These are phyloP conservation scores for Alternaria novae-zelandiae DNA, from an alignment of 2,329 filamentous ascomycete species.

Conservation along the genomic window DNA sequence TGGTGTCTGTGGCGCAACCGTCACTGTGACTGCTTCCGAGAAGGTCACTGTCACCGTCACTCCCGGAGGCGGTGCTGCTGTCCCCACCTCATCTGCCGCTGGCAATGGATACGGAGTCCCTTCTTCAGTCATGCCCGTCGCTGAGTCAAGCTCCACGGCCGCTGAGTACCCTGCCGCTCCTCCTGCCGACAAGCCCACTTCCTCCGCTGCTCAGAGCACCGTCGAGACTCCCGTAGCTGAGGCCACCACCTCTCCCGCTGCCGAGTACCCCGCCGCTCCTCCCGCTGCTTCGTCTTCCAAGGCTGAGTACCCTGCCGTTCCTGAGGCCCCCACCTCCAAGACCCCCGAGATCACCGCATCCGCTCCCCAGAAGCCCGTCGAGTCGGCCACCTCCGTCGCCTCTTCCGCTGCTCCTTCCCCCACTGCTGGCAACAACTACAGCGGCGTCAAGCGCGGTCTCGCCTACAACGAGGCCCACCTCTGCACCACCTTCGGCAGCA, in stretches of 20 bases:
- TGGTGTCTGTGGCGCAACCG: conserved; percentile 36
- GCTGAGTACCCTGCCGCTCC: conserved; percentile 13
- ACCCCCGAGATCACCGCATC: conserved; percentile 15
- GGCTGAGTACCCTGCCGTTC: conserved; percentile 9
- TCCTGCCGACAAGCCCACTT: not conserved
- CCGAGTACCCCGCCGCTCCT: conserved; percentile 9
- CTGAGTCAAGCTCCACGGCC: conserved; percentile 5
- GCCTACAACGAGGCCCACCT: conserved; percentile 68
- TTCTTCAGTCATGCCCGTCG: conserved; percentile 15
- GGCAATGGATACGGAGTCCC: conserved; percentile 14
- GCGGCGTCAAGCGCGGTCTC: conserved; percentile 67
- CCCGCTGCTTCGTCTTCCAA: not conserved
- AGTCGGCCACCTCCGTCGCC: conserved; percentile 9
- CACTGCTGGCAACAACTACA: conserved; percentile 34
- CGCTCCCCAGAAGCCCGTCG: conserved; percentile 13
- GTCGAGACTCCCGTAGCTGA: conserved; percentile 2
- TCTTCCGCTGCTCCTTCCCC: conserved; percentile 25
- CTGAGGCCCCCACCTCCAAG: conserved; percentile 18
- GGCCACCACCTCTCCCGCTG: conserved; percentile 10
- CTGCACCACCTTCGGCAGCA: conserved; percentile 58
- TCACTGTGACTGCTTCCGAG: conserved; percentile 50
- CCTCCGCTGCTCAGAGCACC: not conserved
- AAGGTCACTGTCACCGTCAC: conserved; percentile 52
- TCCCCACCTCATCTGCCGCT: conserved; percentile 21
- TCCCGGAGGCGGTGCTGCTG: conserved; percentile 26